Conservation (phyloP, 75 land plant species). For the Cunninghamia lanceolata region DNA sequence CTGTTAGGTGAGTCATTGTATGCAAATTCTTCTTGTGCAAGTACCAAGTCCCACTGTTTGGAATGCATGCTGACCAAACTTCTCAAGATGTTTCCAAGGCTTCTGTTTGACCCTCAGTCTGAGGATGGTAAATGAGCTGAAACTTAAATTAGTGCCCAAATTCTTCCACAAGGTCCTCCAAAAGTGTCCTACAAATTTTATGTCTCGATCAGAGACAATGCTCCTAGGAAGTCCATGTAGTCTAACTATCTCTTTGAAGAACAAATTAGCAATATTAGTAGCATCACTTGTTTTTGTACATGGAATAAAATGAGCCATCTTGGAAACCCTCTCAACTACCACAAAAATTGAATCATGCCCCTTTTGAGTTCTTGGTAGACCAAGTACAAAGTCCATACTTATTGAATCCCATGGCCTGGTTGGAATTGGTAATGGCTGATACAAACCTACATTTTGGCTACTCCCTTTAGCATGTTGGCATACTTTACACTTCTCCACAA, state of each 20-base stretch:
- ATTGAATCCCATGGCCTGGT: slow-evolving; percentile 7
- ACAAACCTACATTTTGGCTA: neutral
- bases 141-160: neutral
- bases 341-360: slow-evolving; percentile 19
- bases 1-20: too few relatives aligned
- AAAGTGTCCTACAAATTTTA: neutral
- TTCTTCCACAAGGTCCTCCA: neutral
- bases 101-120: slow-evolving; percentile 8
- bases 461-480: neutral
- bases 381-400: slow-evolving; percentile 21
- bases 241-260: slow-evolving; percentile 14
- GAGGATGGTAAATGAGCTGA: slow-evolving; percentile 11
- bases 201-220: slow-evolving; percentile 15
- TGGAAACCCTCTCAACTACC: slow-evolving; percentile 19
- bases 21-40: too few relatives aligned
- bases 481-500: neutral
- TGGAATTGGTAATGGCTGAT: slow-evolving; percentile 7
- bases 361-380: slow-evolving; percentile 13
- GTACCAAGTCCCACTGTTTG: too few relatives aligned
- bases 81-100: neutral
- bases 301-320: slow-evolving; percentile 26
- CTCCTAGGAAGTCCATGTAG: slow-evolving; percentile 14
- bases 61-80: neutral
- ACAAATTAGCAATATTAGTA: slow-evolving; percentile 19
- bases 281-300: slow-evolving; percentile 18